Conservation (phyloP, 768 basidiomycete genomes). For the Dacryopinax primogenitus region DNA sequence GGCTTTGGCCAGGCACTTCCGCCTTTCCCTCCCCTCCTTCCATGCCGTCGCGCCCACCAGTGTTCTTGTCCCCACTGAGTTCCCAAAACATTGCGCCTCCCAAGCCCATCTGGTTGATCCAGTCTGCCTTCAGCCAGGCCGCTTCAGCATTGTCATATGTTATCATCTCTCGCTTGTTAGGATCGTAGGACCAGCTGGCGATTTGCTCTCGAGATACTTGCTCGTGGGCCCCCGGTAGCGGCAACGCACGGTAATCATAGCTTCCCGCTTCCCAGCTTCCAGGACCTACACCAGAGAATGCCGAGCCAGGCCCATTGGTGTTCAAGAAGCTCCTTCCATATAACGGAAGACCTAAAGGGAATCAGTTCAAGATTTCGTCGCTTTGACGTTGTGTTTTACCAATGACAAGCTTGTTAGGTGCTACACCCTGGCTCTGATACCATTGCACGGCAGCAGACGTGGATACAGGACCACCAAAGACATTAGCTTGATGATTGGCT, state of each 20-base stretch:
- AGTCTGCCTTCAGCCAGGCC: constrained; percentile 61
- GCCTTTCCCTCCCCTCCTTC: constrained; percentile 65
- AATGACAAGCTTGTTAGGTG: constrained; percentile 66
- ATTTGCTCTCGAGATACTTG: constrained; percentile 28
- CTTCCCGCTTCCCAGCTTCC: constrained; percentile 76
- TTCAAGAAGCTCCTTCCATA: constrained; percentile 87
- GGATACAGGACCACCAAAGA: constrained; percentile 56
- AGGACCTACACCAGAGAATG: constrained; percentile 69
- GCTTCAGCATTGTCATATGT: constrained; percentile 66
- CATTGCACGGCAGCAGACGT: constrained; percentile 52
- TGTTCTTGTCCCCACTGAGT: constrained; percentile 72
- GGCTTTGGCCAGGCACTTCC: constrained; percentile 50
- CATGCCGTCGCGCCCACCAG: constrained; percentile 47
- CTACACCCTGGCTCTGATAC: constrained; percentile 60
- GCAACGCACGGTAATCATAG: constrained; percentile 89
- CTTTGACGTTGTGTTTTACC: constrained; percentile 26
- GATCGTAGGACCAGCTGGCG: constrained; percentile 79
- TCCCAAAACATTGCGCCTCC: constrained; percentile 78
- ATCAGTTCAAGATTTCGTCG: background rate
- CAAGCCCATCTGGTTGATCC: constrained; percentile 59
- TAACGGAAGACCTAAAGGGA: constrained; percentile 54
- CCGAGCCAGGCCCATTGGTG: constrained; percentile 65
- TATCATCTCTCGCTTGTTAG: constrained; percentile 60
- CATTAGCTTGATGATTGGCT: constrained; percentile 63
- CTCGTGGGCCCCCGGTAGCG: constrained; percentile 52